phyloP scores from a whole-genome alignment of 2,329 filamentous ascomycete species.

The Fusarium globosum region DNA sequence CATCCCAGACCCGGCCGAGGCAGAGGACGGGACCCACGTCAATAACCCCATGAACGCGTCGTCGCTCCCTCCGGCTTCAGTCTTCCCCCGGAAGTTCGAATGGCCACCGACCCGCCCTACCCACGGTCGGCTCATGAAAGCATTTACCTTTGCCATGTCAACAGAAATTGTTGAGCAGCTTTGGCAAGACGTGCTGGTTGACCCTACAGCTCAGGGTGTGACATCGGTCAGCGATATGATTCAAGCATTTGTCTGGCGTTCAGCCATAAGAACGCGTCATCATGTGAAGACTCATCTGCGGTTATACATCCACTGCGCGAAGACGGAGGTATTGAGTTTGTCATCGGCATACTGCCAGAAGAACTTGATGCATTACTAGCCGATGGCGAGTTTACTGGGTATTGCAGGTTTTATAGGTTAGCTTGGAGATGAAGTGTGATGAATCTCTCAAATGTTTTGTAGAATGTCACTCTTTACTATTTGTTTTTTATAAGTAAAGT shows the following conservation, averaged over 20 bases:
- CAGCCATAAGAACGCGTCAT: background rate
- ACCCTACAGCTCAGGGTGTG: background rate
- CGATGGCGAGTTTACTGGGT: background rate
- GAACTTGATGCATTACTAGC: background rate
- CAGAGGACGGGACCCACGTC: background rate
- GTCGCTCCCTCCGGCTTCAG: background rate
- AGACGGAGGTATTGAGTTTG: background rate
- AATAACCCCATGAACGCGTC: fast-evolving
- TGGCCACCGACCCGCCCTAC: background rate
- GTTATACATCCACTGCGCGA: background rate
- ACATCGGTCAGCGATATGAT: background rate
- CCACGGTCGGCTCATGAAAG: background rate
- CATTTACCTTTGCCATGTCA: background rate
- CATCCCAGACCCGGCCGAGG: background rate
- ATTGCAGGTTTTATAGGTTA: background rate
- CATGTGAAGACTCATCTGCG: background rate
- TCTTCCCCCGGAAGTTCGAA: background rate
- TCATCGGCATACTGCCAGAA: background rate
- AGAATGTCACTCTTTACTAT: background rate
- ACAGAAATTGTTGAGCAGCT: background rate
- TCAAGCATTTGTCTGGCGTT: background rate
- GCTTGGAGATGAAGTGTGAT: background rate
- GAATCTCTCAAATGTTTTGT: background rate
- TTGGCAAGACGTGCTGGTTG: background rate
- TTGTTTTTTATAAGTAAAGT: fast-evolving